Percentiles rank a stretch among this genome's conserved stretches.
Evolutionary conservation across 2,329 filamentous ascomycete species (phyloP).

Genomic region (Fusarium sp.): DNA sequence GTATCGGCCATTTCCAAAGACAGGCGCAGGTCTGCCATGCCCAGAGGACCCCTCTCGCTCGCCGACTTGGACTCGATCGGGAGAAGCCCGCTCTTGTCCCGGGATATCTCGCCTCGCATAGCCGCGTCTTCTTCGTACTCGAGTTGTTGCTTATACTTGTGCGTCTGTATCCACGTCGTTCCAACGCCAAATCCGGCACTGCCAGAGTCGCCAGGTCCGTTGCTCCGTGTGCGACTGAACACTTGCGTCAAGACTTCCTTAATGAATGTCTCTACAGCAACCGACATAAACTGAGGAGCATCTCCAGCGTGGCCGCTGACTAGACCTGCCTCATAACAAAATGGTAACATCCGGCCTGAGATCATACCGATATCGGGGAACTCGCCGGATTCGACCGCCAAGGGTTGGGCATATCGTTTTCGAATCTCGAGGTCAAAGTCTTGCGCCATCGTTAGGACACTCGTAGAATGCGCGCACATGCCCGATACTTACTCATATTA

Average conservation of each 20-base stretch:
- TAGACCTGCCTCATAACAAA: conserved; percentile 75
- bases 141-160: conserved; percentile 80
- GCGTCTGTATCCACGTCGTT: conserved; percentile 80
- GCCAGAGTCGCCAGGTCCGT: conserved; percentile 72
- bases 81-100: conserved; percentile 81
- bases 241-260: conserved; percentile 74
- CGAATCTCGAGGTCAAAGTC: conserved; percentile 76
- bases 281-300: conserved; percentile 72
- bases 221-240: conserved; percentile 73
- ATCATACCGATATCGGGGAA: conserved; percentile 75
- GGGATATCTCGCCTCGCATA: conserved; percentile 77
- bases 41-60: conserved; percentile 76
- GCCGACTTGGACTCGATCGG: conserved; percentile 85
- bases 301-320: conserved; percentile 69
- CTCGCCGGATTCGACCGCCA: conserved; percentile 76
- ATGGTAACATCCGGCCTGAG: conserved; percentile 73
- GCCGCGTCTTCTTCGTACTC: conserved; percentile 80
- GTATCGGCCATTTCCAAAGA: conserved; percentile 81
- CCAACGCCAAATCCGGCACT: conserved; percentile 73
- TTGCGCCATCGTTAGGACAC: conserved; percentile 48
- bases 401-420: conserved; percentile 72
- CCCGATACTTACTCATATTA: conserved; percentile 75
- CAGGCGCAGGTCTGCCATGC: conserved; percentile 82
- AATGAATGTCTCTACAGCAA: conserved; percentile 75
- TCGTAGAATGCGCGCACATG: not conserved